Evolutionary conservation across 352 stramenopile species (phyloP).

Genomic region (Elongisporangium anandrum): DNA sequence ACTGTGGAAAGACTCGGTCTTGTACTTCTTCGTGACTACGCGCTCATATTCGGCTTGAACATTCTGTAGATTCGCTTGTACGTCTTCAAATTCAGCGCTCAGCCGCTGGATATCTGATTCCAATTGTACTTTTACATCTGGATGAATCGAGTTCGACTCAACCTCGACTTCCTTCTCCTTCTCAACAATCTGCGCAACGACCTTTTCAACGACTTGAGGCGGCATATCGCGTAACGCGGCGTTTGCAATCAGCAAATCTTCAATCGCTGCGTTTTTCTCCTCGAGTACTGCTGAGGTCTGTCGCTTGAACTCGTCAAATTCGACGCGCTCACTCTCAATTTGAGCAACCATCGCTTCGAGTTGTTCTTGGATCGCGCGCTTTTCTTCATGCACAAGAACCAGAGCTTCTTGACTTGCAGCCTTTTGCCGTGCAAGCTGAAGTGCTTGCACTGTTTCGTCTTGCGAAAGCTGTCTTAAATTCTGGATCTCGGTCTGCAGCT

Average conservation of each 20-base stretch:
- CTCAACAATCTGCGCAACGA: neutral
- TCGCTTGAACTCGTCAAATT: neutral
- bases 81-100: conserved; percentile 17
- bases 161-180: conserved; percentile 3
- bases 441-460: conserved; percentile 68
- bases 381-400: conserved; percentile 52
- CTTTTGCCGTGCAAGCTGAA: conserved; percentile 64
- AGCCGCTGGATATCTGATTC: conserved; percentile 27
- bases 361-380: conserved; percentile 34
- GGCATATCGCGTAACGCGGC: neutral
- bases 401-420: conserved; percentile 55
- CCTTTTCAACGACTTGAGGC: neutral
- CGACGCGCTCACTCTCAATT: conserved; percentile 3
- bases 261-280: neutral
- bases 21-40: conserved; percentile 64
- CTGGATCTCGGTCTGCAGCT: conserved; percentile 24
- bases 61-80: conserved; percentile 15
- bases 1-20: conserved; percentile 71
- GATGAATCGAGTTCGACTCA: neutral
- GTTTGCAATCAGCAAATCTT: neutral
- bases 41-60: conserved; percentile 50
- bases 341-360: conserved; percentile 13
- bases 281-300: neutral
- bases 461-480: conserved; percentile 45
- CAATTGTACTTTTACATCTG: conserved; percentile 2